Conservation (phyloP, 306 rosid species). For the Cicer pinnatifidum region DNA sequence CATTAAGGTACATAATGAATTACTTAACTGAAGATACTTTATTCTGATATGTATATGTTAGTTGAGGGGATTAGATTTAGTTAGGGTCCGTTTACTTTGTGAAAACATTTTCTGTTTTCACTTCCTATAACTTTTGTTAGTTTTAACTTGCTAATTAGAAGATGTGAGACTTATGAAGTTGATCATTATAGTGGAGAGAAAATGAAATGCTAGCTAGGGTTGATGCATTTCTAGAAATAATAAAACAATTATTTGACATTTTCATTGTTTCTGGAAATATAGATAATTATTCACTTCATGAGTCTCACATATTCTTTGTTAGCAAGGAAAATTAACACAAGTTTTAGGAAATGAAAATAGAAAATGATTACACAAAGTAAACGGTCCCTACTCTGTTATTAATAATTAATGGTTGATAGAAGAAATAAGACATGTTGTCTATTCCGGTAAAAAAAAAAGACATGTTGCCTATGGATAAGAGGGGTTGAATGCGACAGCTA, state of each 20-base stretch:
- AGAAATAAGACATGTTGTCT: background rate
- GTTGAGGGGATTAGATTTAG: background rate
- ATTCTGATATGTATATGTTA: background rate
- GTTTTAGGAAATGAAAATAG: no score
- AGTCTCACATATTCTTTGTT: no score
- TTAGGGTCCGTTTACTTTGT: background rate
- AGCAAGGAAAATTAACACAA: no score
- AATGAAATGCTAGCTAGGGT: no score
- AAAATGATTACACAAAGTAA: no score
- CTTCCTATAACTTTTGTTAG: background rate
- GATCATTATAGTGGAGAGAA: no score
- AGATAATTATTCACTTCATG: no score
- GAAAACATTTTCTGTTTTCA: no score
- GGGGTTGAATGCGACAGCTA: background rate
- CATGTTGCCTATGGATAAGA: background rate
- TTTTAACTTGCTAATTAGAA: background rate
- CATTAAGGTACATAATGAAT: slow-evolving; percentile 2
- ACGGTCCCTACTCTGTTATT: background rate
- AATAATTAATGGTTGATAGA: background rate
- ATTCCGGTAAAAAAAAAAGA: background rate
- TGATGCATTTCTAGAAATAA: no score
- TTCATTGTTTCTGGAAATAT: no score
- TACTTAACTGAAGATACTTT: background rate
- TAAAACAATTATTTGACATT: no score
- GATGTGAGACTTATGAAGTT: no score